Conservation (phyloP, 148 eudicot species). For the Talinum fruticosum region DNA sequence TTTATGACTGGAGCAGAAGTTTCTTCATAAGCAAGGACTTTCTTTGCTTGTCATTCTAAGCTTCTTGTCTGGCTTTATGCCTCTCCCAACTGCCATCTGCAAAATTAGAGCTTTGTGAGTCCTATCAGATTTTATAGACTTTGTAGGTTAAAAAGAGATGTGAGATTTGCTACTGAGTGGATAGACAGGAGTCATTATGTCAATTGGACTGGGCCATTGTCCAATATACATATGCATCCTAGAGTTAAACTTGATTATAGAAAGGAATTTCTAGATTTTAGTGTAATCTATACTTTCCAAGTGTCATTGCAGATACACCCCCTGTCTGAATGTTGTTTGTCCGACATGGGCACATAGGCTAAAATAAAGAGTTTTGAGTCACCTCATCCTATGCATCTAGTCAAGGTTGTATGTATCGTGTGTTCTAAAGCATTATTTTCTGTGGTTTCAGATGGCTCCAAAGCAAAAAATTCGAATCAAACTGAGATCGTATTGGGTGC, state of each 20-base stretch:
- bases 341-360: neutral
- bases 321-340: no score
- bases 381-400: neutral
- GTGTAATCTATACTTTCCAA: no score
- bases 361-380: neutral
- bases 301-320: no score
- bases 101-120: neutral
- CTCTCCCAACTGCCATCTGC: neutral
- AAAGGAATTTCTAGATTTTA: no score
- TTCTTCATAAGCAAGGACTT: neutral
- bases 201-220: neutral
- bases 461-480: slow-evolving; percentile 94
- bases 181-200: neutral
- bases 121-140: no score
- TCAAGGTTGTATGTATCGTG: neutral
- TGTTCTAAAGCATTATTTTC: neutral
- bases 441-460: slow-evolving; percentile 26
- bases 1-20: neutral
- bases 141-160: neutral
- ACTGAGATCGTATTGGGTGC: slow-evolving; percentile 88
- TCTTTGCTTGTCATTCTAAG: neutral
- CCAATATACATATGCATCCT: neutral
- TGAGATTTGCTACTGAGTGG: neutral
- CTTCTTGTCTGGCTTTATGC: neutral
- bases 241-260: neutral